Evolutionary conservation across 23 red algal genomes (phyloP).

Genomic region (Agarophyton chilense): DNA sequence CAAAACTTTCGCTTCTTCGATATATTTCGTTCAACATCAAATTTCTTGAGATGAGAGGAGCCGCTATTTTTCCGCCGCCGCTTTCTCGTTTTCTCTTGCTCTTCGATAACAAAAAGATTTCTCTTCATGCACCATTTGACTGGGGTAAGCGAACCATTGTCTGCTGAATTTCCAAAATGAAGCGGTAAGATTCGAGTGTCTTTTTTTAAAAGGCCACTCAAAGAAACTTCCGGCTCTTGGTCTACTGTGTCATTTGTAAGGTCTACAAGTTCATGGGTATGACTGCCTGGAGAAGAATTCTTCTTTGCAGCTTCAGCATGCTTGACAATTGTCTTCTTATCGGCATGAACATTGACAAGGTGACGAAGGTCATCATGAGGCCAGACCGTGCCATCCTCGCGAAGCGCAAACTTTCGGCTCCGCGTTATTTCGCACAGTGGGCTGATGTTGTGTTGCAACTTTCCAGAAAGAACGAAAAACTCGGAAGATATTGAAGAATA

Average conservation of each 20-base stretch:
- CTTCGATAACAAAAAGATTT: background rate
- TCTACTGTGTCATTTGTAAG: background rate
- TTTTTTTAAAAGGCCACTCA: background rate
- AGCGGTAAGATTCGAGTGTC: background rate
- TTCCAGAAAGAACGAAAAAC: constrained; percentile 30
- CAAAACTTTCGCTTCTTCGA: constrained; percentile 56
- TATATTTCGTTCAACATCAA: constrained; percentile 45
- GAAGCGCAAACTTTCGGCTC: constrained; percentile 44
- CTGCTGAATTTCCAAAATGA: background rate
- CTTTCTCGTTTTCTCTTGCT: background rate
- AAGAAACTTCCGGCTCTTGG: background rate
- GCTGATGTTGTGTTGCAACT: constrained; percentile 26
- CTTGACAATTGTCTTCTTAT: constrained; percentile 26
- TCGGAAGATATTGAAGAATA: constrained; percentile 14
- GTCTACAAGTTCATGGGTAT: constrained; percentile 13
- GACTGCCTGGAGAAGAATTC: background rate
- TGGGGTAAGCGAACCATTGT: background rate
- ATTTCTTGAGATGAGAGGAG: background rate
- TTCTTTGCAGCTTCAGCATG: background rate
- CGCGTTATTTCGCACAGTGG: constrained; percentile 36
- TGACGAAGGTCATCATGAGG: constrained; percentile 41
- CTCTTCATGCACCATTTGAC: constrained; percentile 23
- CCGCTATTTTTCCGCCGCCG: background rate
- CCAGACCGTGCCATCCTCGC: constrained; percentile 36
- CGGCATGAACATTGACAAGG: constrained; percentile 13